Conservation (phyloP, 306 rosid species). For the Rubus idaeus region DNA sequence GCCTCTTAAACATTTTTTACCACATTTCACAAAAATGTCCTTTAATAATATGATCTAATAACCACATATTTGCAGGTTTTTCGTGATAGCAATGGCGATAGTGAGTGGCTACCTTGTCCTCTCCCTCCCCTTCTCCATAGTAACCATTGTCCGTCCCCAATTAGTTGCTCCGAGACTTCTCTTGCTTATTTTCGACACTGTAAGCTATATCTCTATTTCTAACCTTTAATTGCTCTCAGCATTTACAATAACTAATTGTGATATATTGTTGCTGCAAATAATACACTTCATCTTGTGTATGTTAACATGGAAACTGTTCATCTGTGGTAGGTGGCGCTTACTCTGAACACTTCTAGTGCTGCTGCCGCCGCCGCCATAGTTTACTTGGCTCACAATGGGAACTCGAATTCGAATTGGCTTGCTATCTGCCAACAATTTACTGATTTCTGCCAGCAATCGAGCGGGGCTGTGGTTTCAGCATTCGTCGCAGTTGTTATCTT, state of each 20-base stretch:
- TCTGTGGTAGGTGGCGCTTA: slow-evolving; percentile 42
- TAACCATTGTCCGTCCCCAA: slow-evolving; percentile 56
- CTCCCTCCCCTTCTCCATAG: slow-evolving; percentile 62
- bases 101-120: slow-evolving; percentile 66
- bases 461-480: slow-evolving; percentile 56
- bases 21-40: not conserved
- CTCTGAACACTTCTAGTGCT: slow-evolving; percentile 44
- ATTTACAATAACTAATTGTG: not conserved
- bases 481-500: slow-evolving; percentile 41
- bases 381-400: slow-evolving; percentile 68
- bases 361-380: slow-evolving; percentile 60
- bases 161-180: slow-evolving; percentile 55
- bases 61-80: slow-evolving; percentile 48
- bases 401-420: slow-evolving; percentile 55
- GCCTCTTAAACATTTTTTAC: not conserved
- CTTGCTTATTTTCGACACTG: slow-evolving; percentile 56
- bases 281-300: not conserved
- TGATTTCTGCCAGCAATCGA: slow-evolving; percentile 53
- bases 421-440: slow-evolving; percentile 62
- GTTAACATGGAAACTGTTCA: not conserved
- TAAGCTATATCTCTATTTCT: slow-evolving; percentile 16
- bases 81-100: slow-evolving; percentile 56
- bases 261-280: not conserved
- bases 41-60: not conserved
- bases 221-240: not conserved